phyloP scores from a whole-genome alignment of 306 rosid species.

The Cucurbita pepo region DNA sequence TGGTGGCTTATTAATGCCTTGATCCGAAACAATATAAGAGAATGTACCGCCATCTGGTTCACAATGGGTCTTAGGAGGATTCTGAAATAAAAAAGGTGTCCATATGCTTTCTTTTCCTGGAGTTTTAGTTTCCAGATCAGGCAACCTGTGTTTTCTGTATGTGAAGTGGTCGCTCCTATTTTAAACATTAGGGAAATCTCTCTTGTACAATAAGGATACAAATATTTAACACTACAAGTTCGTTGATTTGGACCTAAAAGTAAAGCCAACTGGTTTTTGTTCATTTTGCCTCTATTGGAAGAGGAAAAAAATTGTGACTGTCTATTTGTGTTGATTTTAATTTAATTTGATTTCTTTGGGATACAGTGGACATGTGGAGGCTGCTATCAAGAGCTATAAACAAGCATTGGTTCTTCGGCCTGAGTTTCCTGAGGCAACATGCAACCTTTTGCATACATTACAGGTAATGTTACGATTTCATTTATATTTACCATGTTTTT shows the following conservation, averaged over 20 bases:
- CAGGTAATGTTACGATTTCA: slow-evolving; percentile 35
- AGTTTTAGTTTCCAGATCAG: not conserved
- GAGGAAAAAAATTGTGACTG: not conserved
- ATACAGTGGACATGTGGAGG: slow-evolving; percentile 86
- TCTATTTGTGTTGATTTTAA: not conserved
- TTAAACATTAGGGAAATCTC: not conserved
- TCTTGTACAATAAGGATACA: not conserved
- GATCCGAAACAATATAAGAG: not conserved
- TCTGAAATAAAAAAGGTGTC: not conserved
- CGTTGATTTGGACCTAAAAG: not conserved
- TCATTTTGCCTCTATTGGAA: not conserved
- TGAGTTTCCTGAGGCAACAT: slow-evolving; percentile 96
- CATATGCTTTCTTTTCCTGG: not conserved
- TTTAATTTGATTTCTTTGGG: not conserved
- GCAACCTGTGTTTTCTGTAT: not conserved
- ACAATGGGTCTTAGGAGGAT: not conserved
- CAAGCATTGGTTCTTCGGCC: slow-evolving; percentile 73
- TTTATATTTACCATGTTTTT: not conserved
- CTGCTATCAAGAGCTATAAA: slow-evolving; percentile 72
- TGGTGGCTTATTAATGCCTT: not conserved
- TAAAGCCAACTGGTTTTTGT: not conserved
- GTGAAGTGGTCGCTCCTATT: not conserved
- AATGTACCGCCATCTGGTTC: not conserved
- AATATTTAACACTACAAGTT: not conserved
- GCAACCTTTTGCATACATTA: slow-evolving; percentile 91